phyloP scores from a whole-genome alignment of 805 yeast genomes.

The Helenozyma baotianmanensis region DNA sequence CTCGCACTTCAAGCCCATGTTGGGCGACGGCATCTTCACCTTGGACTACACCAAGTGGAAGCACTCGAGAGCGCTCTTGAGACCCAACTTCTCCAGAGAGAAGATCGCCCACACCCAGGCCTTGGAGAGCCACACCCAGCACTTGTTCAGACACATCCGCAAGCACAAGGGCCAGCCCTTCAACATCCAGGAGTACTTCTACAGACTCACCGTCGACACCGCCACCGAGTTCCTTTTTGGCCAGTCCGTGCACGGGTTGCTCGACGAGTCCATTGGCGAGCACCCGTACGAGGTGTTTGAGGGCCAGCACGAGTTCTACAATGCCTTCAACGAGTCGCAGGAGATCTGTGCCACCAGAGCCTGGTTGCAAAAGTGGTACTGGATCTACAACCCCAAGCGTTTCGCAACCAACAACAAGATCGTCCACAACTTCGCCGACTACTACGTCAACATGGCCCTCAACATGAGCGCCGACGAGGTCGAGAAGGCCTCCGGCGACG shows the following conservation, averaged over 20 bases:
- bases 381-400: slow-evolving; percentile 1
- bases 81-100: slow-evolving; percentile 38
- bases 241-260: slow-evolving; percentile 6
- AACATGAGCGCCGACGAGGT: slow-evolving; percentile 6
- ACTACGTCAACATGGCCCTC: slow-evolving; percentile 7
- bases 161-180: slow-evolving; percentile 7
- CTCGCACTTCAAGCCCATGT: slow-evolving; percentile 25
- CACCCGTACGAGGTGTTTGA: slow-evolving; percentile 7
- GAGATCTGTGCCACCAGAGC: slow-evolving; percentile 7
- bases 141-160: slow-evolving; percentile 21
- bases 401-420: slow-evolving; percentile 4
- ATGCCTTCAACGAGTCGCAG: slow-evolving; percentile 10
- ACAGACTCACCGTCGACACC: slow-evolving; percentile 13
- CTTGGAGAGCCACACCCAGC: slow-evolving; percentile 29
- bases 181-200: slow-evolving; percentile 13
- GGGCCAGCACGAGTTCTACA: slow-evolving; percentile 7
- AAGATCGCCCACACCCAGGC: slow-evolving; percentile 32
- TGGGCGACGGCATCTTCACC: slow-evolving; percentile 38
- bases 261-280: slow-evolving; percentile 4
- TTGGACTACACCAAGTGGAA: slow-evolving; percentile 38
- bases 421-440: slow-evolving; percentile 9
- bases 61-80: slow-evolving; percentile 31
- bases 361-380: slow-evolving; percentile 9
- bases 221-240: slow-evolving; percentile 15
- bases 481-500: slow-evolving; percentile 3